These are phyloP conservation scores for Acacia confusa DNA, from an alignment of 306 rosid species.

Conservation along the genomic window DNA sequence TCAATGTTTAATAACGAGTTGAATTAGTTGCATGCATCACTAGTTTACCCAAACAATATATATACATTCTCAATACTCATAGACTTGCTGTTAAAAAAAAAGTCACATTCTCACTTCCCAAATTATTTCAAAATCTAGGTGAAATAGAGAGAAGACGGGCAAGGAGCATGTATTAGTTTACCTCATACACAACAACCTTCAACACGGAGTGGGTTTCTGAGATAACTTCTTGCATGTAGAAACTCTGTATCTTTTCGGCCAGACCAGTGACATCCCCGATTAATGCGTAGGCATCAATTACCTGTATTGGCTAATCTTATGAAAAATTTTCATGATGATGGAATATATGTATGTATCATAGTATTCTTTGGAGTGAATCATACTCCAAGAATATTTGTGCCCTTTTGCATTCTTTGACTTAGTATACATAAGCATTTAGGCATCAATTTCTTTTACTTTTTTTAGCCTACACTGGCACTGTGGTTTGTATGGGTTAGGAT, in stretches of 20 bases:
- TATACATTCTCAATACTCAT: neutral
- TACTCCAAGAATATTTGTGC: neutral
- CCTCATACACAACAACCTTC: constrained; percentile 81
- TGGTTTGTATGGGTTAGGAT: neutral
- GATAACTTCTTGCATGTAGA: constrained; percentile 98
- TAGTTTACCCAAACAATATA: neutral
- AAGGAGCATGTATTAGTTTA: constrained; percentile 33
- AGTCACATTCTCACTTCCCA: neutral
- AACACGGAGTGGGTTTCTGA: constrained; percentile 84
- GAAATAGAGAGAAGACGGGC: constrained; percentile 7
- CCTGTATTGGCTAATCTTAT: constrained; percentile 59
- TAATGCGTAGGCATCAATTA: constrained; percentile 92
- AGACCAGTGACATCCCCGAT: constrained; percentile 95
- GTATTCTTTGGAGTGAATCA: neutral
- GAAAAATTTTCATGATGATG: constrained; percentile 21
- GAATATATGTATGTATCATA: neutral
- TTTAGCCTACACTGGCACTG: neutral
- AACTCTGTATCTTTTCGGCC: constrained; percentile 98
- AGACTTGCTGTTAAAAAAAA: neutral
- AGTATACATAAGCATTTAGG: neutral
- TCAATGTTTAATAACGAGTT: neutral
- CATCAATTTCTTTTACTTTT: neutral
- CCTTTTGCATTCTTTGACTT: neutral
- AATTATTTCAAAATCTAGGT: constrained; percentile 8
- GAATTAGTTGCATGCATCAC: neutral